Evolutionary conservation across 139 green algal genomes (phyloP).

Genomic region (Micractinium sp.): DNA sequence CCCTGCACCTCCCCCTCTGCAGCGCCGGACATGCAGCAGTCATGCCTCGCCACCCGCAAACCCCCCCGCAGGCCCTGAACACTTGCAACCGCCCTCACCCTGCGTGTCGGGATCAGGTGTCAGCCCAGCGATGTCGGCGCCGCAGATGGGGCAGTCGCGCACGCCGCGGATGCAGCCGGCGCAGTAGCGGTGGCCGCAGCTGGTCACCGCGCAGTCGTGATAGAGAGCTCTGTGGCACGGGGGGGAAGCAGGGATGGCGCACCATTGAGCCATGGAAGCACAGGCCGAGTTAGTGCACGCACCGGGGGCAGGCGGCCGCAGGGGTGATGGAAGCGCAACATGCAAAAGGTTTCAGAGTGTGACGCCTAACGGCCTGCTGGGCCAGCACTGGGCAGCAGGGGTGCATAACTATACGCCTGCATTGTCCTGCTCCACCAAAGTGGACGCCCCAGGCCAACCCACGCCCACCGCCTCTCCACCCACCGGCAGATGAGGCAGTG

Average conservation of each 20-base stretch:
- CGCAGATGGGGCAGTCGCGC: constrained; percentile 43
- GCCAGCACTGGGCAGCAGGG: background rate
- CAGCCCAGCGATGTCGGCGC: constrained; percentile 36
- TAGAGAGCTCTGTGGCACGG: constrained; percentile 27
- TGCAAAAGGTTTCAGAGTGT: too few relatives aligned
- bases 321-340: too few relatives aligned
- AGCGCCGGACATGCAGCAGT: constrained; percentile 22
- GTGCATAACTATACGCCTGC: background rate
- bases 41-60: too few relatives aligned
- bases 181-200: constrained; percentile 47
- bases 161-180: constrained; percentile 20
- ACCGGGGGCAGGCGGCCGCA: too few relatives aligned
- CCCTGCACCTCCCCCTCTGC: constrained; percentile 11
- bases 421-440: background rate
- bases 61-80: too few relatives aligned
- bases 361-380: too few relatives aligned
- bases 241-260: too few relatives aligned
- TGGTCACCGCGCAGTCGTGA: constrained; percentile 21
- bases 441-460: too few relatives aligned
- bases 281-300: background rate
- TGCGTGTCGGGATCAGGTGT: constrained; percentile 16
- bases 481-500: constrained; percentile 50
- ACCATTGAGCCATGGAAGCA: background rate
- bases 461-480: background rate
- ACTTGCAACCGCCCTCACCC: background rate